Conservation (phyloP, 2,329 filamentous ascomycete genomes). For the Gaeumannomyces sp. region DNA sequence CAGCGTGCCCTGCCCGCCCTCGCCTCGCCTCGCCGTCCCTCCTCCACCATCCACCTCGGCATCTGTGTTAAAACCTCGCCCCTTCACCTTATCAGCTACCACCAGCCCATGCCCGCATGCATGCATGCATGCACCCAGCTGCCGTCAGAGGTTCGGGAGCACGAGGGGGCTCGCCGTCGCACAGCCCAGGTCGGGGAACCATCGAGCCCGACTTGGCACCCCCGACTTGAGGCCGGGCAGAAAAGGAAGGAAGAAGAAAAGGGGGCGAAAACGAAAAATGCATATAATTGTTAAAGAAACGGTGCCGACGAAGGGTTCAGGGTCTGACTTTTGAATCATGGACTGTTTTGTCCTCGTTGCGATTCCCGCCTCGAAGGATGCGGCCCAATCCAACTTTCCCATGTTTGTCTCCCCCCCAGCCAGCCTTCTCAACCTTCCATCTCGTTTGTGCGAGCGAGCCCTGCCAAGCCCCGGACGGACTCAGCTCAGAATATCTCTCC, state of each 20-base stretch:
- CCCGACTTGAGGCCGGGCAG: slow-evolving; percentile 1
- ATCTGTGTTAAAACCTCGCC: too few relatives aligned
- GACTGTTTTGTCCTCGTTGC: neutral
- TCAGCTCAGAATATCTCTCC: too few relatives aligned
- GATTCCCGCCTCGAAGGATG: neutral
- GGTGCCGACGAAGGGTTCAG: neutral
- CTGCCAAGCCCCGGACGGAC: neutral
- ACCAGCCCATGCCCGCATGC: too few relatives aligned
- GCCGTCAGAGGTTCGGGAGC: too few relatives aligned
- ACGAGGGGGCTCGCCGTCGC: too few relatives aligned
- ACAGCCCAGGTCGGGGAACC: too few relatives aligned
- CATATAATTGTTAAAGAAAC: neutral
- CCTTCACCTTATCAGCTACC: too few relatives aligned
- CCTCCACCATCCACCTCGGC: too few relatives aligned
- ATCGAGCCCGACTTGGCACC: too few relatives aligned
- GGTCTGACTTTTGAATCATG: slow-evolving; percentile 1
- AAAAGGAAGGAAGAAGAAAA: neutral
- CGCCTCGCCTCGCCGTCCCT: too few relatives aligned
- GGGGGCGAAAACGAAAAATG: neutral
- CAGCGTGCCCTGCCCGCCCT: too few relatives aligned
- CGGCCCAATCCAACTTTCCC: neutral
- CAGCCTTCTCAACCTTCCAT: neutral
- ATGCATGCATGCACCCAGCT: too few relatives aligned
- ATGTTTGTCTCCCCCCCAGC: neutral
- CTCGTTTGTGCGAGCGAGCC: neutral